Percentiles rank a stretch among this genome's conserved stretches.
phyloP scores from a whole-genome alignment of 2,329 filamentous ascomycete genomes.

The Trichophyton mentagrophytes region DNA sequence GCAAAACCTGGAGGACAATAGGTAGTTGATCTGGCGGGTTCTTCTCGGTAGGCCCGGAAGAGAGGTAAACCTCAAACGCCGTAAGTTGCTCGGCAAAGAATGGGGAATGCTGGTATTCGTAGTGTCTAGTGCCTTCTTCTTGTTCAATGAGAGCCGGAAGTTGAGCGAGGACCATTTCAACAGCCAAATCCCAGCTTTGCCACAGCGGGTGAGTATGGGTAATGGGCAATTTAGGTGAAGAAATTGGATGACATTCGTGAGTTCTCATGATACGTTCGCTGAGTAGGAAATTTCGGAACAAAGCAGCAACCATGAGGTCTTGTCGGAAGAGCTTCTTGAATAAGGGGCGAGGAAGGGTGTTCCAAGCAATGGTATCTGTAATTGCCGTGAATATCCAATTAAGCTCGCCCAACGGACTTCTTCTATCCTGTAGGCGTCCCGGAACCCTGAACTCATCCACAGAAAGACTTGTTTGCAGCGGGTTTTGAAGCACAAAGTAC shows the following conservation, averaged over 20 bases:
- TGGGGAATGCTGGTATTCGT: slow-evolving; percentile 85
- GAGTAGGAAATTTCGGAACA: slow-evolving; percentile 91
- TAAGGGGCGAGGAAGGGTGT: slow-evolving; percentile 72
- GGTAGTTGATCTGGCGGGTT: slow-evolving; percentile 89
- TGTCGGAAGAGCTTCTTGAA: slow-evolving; percentile 97
- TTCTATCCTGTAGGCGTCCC: slow-evolving; percentile 78
- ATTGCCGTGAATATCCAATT: slow-evolving; percentile 99
- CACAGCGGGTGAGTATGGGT: slow-evolving; percentile 90
- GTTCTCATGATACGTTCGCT: slow-evolving; percentile 92
- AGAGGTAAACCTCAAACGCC: slow-evolving; percentile 91
- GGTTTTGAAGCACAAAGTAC: slow-evolving; percentile 93
- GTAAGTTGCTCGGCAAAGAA: slow-evolving; percentile 97
- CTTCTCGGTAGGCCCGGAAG: slow-evolving; percentile 67
- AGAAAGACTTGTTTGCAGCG: slow-evolving; percentile 52
- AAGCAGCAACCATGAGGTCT: slow-evolving; percentile 94
- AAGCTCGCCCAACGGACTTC: slow-evolving; percentile 86
- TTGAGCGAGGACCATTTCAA: slow-evolving; percentile 87
- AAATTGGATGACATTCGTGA: slow-evolving; percentile 90
- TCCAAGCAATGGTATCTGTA: slow-evolving; percentile 98
- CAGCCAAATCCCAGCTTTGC: slow-evolving; percentile 94
- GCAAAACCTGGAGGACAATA: slow-evolving; percentile 85
- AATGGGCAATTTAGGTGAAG: slow-evolving; percentile 80
- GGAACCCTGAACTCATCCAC: slow-evolving; percentile 80
- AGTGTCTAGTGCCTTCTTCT: slow-evolving; percentile 60
- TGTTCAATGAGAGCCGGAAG: slow-evolving; percentile 69